A percentile compares a stretch with the other conserved stretches of the same genome.
phyloP scores from a whole-genome alignment of 331 rosid genomes.

The Dryas integrifolia region DNA sequence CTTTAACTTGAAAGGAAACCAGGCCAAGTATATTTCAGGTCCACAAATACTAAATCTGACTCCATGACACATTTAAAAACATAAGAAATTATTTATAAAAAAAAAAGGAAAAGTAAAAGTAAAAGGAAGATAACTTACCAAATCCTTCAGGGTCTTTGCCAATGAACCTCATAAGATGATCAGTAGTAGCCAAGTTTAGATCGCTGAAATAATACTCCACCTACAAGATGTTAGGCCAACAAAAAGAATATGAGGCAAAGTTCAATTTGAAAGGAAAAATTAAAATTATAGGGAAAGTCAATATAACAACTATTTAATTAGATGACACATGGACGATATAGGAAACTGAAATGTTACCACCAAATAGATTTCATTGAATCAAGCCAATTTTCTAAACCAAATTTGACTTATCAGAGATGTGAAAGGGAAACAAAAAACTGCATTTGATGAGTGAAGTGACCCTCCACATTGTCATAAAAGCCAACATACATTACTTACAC shows the following conservation, averaged over 20 bases:
- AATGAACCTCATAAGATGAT: slow-evolving; percentile 96
- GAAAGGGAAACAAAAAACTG: not conserved
- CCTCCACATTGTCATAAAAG: too few species aligned
- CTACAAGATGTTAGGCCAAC: slow-evolving; percentile 41
- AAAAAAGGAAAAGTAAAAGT: not conserved
- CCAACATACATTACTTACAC: too few species aligned
- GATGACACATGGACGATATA: not conserved
- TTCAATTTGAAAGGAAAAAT: slow-evolving; percentile 13
- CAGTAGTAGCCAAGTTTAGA: slow-evolving; percentile 90
- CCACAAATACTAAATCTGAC: not conserved
- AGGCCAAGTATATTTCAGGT: not conserved
- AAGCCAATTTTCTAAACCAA: not conserved
- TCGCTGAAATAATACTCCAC: slow-evolving; percentile 99
- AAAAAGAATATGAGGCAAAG: slow-evolving; percentile 20
- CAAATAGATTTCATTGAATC: not conserved
- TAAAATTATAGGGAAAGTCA: not conserved
- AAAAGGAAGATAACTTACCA: slow-evolving; percentile 51
- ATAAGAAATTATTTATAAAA: not conserved
- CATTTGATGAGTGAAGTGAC: too few species aligned
- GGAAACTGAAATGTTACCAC: not conserved
- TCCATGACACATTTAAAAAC: not conserved
- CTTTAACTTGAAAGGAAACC: not conserved
- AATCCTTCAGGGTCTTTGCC: slow-evolving; percentile 87
- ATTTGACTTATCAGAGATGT: not conserved
- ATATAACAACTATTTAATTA: not conserved